These are phyloP conservation scores for Draba incana DNA, from an alignment of 345 rosid genomes.

Conservation along the genomic window DNA sequence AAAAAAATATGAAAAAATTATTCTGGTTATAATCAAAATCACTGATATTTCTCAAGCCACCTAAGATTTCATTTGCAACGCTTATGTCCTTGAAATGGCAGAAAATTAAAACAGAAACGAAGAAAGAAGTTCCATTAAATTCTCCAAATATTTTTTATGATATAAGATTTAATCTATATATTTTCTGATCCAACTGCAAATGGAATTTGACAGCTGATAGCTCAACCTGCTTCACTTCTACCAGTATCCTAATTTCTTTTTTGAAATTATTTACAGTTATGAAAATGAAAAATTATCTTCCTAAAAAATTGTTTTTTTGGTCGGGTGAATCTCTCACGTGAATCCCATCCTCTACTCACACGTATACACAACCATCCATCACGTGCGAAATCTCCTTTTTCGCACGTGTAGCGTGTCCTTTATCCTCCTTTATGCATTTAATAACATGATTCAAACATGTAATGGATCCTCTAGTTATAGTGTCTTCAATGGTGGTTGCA, in stretches of 20 bases:
- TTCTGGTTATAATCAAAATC: background rate
- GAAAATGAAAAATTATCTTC: background rate
- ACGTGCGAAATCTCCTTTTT: slow-evolving; percentile 39
- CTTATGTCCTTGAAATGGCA: slow-evolving; percentile 28
- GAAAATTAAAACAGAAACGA: slow-evolving; percentile 27
- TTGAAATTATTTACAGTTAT: slow-evolving; percentile 6
- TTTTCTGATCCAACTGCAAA: slow-evolving; percentile 49
- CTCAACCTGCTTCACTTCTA: slow-evolving; percentile 47
- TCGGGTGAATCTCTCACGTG: slow-evolving; percentile 60
- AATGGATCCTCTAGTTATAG: slow-evolving; percentile 24
- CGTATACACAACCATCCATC: slow-evolving; percentile 45
- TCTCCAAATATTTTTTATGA: slow-evolving; percentile 29
- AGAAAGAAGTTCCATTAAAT: slow-evolving; percentile 37
- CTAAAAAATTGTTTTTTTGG: slow-evolving; percentile 26
- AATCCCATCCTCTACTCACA: slow-evolving; percentile 53
- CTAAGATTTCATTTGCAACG: slow-evolving; percentile 10
- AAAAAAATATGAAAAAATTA: too few relatives aligned
- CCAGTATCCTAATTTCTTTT: slow-evolving; percentile 30
- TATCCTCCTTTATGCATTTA: slow-evolving; percentile 36
- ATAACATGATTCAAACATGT: slow-evolving; percentile 15
- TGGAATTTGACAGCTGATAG: slow-evolving; percentile 49
- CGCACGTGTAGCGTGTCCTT: slow-evolving; percentile 25
- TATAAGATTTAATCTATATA: slow-evolving; percentile 12
- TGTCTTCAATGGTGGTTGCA: slow-evolving; percentile 38
- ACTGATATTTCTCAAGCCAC: slow-evolving; percentile 1